Evolutionary conservation across 2,329 filamentous ascomycete species (phyloP).

Genomic region (Penicillium sp.): DNA sequence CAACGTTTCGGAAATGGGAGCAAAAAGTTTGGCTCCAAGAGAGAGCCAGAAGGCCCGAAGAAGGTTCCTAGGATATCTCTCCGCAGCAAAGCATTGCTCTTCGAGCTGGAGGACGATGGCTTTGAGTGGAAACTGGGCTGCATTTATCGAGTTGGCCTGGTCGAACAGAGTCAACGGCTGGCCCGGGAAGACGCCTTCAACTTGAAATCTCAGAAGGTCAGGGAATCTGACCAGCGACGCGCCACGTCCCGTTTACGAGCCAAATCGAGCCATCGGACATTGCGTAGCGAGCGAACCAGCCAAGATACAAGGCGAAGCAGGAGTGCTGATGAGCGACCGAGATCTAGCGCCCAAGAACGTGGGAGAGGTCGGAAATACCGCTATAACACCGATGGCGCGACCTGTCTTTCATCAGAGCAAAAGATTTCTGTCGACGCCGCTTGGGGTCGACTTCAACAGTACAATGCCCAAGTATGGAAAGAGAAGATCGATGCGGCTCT

Average conservation of each 20-base stretch:
- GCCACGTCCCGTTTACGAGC: constrained; percentile 53
- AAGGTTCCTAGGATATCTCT: constrained; percentile 81
- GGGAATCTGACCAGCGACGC: constrained; percentile 60
- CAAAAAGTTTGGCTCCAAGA: constrained; percentile 83
- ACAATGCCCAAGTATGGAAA: constrained; percentile 91
- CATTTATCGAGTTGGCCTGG: constrained; percentile 84
- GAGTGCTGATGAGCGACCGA: constrained; percentile 53
- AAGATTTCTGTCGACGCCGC: constrained; percentile 76
- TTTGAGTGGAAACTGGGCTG: constrained; percentile 97
- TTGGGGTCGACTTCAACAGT: constrained; percentile 67
- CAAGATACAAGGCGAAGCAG: constrained; percentile 51
- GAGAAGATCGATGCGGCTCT: constrained; percentile 78
- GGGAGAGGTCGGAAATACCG: constrained; percentile 43
- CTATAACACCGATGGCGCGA: constrained; percentile 79
- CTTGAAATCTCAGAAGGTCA: constrained; percentile 80
- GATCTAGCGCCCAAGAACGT: constrained; percentile 32
- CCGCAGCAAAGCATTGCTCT: constrained; percentile 75
- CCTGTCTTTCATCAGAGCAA: constrained; percentile 67
- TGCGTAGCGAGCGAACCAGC: constrained; percentile 40
- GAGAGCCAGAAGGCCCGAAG: constrained; percentile 81
- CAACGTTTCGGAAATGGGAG: constrained; percentile 86
- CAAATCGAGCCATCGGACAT: constrained; percentile 50
- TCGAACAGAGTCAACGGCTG: constrained; percentile 86
- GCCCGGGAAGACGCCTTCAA: constrained; percentile 87
- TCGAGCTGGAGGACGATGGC: constrained; percentile 91